Evolutionary conservation across 2,329 filamentous ascomycete species (phyloP), one percentile per base, ranked within the genome.

Genomic region (Capronia coronata): DNA sequence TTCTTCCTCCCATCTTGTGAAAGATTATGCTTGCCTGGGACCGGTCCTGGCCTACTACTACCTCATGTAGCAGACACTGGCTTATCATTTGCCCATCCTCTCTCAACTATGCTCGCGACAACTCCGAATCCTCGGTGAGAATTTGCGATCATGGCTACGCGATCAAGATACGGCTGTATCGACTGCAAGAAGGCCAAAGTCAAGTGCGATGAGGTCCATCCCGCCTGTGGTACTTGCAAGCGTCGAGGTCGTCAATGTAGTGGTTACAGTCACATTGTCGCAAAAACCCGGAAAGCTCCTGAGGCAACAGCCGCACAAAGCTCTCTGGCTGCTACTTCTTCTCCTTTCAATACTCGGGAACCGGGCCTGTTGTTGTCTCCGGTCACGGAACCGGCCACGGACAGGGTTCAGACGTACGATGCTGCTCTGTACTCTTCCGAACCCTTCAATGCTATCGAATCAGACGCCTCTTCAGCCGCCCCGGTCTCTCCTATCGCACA

Each of bases 191-290:
- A 43, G 23, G 51, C 51, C 37, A 57, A 57, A 18, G 54, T 57
- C 21, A 48, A 51, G 40, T 57, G 54, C 51, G 54, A 57, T 27
- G 54, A 57, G 40, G 25, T 40, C n/a, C 51, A 46, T 30, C 54
- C 54, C 5, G 42, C 43, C n/a, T 67, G 66, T 46, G 64, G 64
- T 2, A 65, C 64, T 63, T 71, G 61, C 51, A 57, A 53, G 40
- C 61, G 61, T 27, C 62, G 60, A 11, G 55, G 62, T 19, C 55
- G 62, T 52, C 59, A 61, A 54, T 61, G 63, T 59, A 62, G 61
- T 49, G 64, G 64, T 25, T 65, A 65, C 47, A 48, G 35, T 6
- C 55, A 52, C 25, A 42, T 37, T 30, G 30, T 39, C 13, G 38
- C 42, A n/a, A 32, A 32, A 19, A 19, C 27, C 22, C 39, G 10